These are phyloP conservation scores for Didymella sp. DNA, from an alignment of 2,329 filamentous ascomycete species.

Conservation along the genomic window DNA sequence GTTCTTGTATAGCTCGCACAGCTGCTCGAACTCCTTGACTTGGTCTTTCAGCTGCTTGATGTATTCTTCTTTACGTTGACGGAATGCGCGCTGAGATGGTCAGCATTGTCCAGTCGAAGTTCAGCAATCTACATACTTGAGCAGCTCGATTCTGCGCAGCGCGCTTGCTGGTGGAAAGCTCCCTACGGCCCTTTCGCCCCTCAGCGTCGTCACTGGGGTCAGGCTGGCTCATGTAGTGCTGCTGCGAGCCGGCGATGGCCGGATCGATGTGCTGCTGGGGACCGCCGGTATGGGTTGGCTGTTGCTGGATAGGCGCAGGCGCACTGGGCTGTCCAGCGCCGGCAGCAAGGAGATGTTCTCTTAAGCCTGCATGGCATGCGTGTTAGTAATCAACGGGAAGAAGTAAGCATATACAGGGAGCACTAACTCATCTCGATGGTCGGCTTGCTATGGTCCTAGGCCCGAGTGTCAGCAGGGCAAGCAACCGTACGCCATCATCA, in stretches of 20 bases:
- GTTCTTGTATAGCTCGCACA: conserved; percentile 80
- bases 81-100: conserved; percentile 80
- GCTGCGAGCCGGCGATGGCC: conserved; percentile 59
- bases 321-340: conserved; percentile 53
- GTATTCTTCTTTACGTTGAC: conserved; percentile 96
- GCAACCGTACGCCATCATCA: conserved; percentile 1
- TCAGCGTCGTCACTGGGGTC: conserved; percentile 56
- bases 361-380: conserved; percentile 58
- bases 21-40: conserved; percentile 77
- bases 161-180: conserved; percentile 93
- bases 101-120: conserved; percentile 27
- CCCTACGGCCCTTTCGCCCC: conserved; percentile 75
- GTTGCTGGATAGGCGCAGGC: conserved; percentile 28
- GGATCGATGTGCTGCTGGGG: conserved; percentile 64
- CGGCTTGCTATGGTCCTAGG: conserved; percentile 45
- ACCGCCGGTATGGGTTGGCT: conserved; percentile 51
- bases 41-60: conserved; percentile 98
- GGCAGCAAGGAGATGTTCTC: conserved; percentile 67
- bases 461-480: conserved; percentile 37
- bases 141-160: conserved; percentile 96
- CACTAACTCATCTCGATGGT: conserved; percentile 55
- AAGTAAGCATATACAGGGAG: conserved; percentile 19
- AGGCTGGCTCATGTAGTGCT: conserved; percentile 57
- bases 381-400: conserved; percentile 43
- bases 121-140: conserved; percentile 67